Base-by-base conservation (phyloP, 805 yeast genomes). In the Monosporozyma yasuniensis region DNA sequence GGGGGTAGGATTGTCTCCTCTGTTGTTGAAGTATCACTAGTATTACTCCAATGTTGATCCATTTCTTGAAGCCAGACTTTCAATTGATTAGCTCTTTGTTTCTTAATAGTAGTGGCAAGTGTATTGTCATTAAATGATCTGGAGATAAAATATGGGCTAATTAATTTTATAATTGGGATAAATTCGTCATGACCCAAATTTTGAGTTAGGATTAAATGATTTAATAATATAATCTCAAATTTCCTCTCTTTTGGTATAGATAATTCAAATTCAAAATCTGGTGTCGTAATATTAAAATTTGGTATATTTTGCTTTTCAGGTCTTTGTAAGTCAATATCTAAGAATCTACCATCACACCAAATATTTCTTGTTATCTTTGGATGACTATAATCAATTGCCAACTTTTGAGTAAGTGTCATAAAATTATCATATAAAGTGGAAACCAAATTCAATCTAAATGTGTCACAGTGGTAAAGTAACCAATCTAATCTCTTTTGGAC, bases 341-440 rank as follows among this genome's bases (percentile, higher is more conserved):
- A 37, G 30, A 52, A 52, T 23, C 52, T 56, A 2, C 77, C 72
- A 56, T 74, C 78, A 34, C 80, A 70, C 68, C 78, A 78, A 46
- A 79, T 61, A 10, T 78, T 77, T 49, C 84, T 61, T 52, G 74
- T 72, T 28, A 80, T 78, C 56, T 79, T 78, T 1, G 84, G 83
- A 61, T 80, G 85, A 44, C 57, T 68, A 5, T 75, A 63, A 55
- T 79, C 79, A 1, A 80, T 61, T 0, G 80, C 79, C 34, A 80
- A 58, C 16, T 82, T 79, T 12, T 78, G 74, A 38, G 77, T 69
- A 2, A 78, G 56, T 3, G 81, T 79, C 65, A 77, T 66, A 53
- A 76, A 79, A 56, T 77, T 80, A 52, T 75, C 75, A 47, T 64
- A 65, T 27, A 77, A 64, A 3, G 79, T 73, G 0, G 83, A 81